phyloP scores from a whole-genome alignment of 768 basidiomycete species.

The Cytidiella melzeri region DNA sequence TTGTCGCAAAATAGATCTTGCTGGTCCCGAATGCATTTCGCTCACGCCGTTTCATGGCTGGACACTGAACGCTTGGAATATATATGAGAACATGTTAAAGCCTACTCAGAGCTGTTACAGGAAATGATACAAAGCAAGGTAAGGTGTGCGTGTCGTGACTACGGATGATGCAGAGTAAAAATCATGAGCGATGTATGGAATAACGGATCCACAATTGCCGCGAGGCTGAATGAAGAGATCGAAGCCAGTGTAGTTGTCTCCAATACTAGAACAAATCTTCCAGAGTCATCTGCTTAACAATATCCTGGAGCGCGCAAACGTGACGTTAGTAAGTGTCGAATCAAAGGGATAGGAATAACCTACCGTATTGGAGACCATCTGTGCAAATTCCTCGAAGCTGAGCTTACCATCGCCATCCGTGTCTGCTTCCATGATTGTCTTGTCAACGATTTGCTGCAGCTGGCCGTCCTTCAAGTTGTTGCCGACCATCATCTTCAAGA shows the following conservation, averaged over 20 bases:
- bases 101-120: neutral
- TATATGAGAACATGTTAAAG: too few relatives aligned
- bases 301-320: slow-evolving; percentile 53
- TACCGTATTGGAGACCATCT: slow-evolving; percentile 96
- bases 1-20: slow-evolving; percentile 1
- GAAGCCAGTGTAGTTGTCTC: too few relatives aligned
- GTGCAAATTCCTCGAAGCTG: slow-evolving; percentile 93
- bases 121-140: neutral
- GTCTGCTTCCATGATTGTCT: slow-evolving; percentile 99
- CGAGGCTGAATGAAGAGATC: too few relatives aligned
- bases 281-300: slow-evolving; percentile 98
- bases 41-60: too few relatives aligned
- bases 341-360: slow-evolving; percentile 21
- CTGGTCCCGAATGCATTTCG: neutral
- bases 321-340: neutral
- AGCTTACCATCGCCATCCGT: slow-evolving; percentile 97
- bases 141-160: neutral
- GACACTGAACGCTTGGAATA: neutral
- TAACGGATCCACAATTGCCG: too few relatives aligned
- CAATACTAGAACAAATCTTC: slow-evolving; percentile 74
- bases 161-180: neutral
- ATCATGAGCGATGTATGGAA: neutral
- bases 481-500: slow-evolving; percentile 99
- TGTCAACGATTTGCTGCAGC: slow-evolving; percentile 98
- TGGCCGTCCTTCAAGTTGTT: slow-evolving; percentile 99